Conservation (phyloP, 345 rosid species). For the Kernera saxatilis region DNA sequence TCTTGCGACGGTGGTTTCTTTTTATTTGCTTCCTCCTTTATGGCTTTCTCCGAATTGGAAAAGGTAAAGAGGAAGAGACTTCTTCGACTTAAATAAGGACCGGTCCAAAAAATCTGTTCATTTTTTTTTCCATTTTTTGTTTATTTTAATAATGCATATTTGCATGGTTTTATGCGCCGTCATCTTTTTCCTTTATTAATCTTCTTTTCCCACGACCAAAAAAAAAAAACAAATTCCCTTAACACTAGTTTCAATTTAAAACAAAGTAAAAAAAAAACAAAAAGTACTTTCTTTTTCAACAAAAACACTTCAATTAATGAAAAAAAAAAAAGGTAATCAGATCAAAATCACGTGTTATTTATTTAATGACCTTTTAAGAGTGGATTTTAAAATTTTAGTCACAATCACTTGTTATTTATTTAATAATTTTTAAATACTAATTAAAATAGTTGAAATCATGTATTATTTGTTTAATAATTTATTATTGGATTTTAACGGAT, state of each 20-base stretch:
- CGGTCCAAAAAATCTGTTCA: conserved; percentile 10
- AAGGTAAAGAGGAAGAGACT: conserved; percentile 6
- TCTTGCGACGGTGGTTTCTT: conserved; percentile 15
- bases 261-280: background rate
- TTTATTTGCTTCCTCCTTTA: background rate
- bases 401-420: no score
- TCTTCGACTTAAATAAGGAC: conserved; percentile 27
- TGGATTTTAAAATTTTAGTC: no score
- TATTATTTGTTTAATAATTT: no score
- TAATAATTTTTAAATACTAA: no score
- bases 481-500: no score
- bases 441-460: no score
- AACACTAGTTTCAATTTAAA: background rate
- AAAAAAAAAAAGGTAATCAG: no score
- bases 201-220: background rate
- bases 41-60: conserved; percentile 29
- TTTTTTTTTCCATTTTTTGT: background rate
- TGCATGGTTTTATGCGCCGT: conserved; percentile 21
- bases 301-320: no score
- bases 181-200: conserved; percentile 42
- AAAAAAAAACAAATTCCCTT: no score
- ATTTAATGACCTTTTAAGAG: no score
- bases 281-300: no score
- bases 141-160: background rate
- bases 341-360: no score